Conservation (phyloP, 805 yeast species). For the Ogataea philodendri region DNA sequence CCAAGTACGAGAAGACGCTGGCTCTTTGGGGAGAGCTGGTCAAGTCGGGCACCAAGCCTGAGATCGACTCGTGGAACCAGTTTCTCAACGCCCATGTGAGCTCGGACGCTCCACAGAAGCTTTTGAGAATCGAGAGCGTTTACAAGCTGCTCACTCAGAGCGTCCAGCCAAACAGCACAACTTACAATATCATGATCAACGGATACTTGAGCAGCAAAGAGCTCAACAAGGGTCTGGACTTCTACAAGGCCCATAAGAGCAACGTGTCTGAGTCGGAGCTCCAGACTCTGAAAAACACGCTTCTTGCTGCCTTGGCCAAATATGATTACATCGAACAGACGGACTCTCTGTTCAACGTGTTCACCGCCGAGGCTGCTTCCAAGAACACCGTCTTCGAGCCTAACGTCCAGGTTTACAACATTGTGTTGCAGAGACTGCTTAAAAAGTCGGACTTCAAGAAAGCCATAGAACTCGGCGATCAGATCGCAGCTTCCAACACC, state of each 20-base stretch:
- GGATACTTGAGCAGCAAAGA: slow-evolving; percentile 43
- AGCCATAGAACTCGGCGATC: slow-evolving; percentile 50
- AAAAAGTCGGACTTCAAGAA: slow-evolving; percentile 39
- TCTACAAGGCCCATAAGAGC: slow-evolving; percentile 35
- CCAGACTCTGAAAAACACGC: slow-evolving; percentile 42
- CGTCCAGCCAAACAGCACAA: slow-evolving; percentile 45
- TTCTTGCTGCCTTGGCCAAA: slow-evolving; percentile 44
- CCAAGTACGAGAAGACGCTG: slow-evolving; percentile 37
- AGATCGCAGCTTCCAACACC: slow-evolving; percentile 34
- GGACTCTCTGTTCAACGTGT: slow-evolving; percentile 26
- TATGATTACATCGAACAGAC: slow-evolving; percentile 44
- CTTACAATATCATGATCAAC: slow-evolving; percentile 47
- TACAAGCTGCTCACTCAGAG: slow-evolving; percentile 31
- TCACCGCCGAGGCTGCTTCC: slow-evolving; percentile 28
- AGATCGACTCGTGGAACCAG: slow-evolving; percentile 54
- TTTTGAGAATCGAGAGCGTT: slow-evolving; percentile 40
- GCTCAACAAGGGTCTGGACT: slow-evolving; percentile 42
- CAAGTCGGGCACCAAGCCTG: slow-evolving; percentile 28
- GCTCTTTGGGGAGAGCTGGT: slow-evolving; percentile 51
- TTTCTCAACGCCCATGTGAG: slow-evolving; percentile 40
- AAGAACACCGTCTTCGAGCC: slow-evolving; percentile 38
- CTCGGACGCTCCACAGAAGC: slow-evolving; percentile 25
- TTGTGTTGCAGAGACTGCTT: slow-evolving; percentile 44
- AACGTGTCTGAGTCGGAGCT: slow-evolving; percentile 36
- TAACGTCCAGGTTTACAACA: slow-evolving; percentile 49